Percentiles rank a stretch among this genome's conserved stretches.
These are phyloP conservation scores for Lizonia empirigonia DNA, from an alignment of 2,329 filamentous ascomycete species.

Conservation along the genomic window DNA sequence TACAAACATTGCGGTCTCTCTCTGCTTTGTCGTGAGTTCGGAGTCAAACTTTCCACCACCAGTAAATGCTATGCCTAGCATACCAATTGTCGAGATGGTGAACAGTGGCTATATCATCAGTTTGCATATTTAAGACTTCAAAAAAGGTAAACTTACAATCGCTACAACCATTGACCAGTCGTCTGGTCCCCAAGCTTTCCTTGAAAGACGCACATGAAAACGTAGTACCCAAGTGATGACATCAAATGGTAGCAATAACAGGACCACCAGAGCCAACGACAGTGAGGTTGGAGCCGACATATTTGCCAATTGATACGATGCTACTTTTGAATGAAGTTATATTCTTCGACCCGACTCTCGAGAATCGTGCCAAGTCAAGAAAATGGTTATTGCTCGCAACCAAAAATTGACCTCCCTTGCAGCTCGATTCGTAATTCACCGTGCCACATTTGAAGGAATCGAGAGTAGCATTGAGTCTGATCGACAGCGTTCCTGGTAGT, in stretches of 20 bases:
- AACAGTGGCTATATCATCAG: constrained; percentile 12
- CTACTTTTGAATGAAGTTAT: background rate
- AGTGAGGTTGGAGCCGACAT: constrained; percentile 16
- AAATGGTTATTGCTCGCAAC: background rate
- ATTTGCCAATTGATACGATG: background rate
- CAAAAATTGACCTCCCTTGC: background rate
- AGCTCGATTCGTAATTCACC: background rate
- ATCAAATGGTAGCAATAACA: constrained; percentile 21
- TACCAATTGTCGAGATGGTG: constrained; percentile 16
- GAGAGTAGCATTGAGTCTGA: background rate
- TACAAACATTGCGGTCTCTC: constrained; percentile 23
- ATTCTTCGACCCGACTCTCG: background rate
- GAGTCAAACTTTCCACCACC: constrained; percentile 17
- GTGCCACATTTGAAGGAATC: background rate
- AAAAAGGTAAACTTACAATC: constrained; percentile 16
- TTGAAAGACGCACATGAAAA: constrained; percentile 21
- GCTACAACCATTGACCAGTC: constrained; percentile 36
- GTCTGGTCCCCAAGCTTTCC: constrained; percentile 36
- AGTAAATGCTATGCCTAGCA: constrained; percentile 21
- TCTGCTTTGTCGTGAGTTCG: constrained; percentile 5
- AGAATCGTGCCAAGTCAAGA: background rate
- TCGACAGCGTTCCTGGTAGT: background rate
- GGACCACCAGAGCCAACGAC: constrained; percentile 13
- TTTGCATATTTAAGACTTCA: background rate
- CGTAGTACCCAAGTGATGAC: constrained; percentile 18